These are phyloP conservation scores for Penicillium chermesinum DNA, from an alignment of 495 filamentous ascomycete genomes.

Conservation along the genomic window DNA sequence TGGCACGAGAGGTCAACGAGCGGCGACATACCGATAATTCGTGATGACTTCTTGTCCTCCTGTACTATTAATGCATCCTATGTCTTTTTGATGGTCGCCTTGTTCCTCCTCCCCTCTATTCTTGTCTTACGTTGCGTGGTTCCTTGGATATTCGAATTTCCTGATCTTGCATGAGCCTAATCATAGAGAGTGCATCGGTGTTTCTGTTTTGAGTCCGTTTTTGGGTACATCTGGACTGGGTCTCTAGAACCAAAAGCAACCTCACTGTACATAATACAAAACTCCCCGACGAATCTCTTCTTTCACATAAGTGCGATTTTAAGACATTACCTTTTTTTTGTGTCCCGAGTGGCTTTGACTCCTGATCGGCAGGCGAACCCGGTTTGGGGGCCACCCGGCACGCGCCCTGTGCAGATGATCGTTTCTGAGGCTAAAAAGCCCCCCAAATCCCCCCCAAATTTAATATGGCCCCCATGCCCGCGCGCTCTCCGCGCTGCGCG, in stretches of 20 bases:
- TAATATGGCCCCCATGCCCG: constrained; percentile 8
- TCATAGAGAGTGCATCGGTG: constrained; percentile 26
- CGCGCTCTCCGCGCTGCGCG: not conserved
- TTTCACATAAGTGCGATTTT: too few relatives aligned
- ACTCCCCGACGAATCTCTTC: constrained; percentile 6
- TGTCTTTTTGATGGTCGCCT: constrained; percentile 14
- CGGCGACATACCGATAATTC: constrained; percentile 32
- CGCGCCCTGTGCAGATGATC: constrained; percentile 19
- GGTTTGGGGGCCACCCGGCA: constrained; percentile 8
- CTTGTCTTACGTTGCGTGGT: constrained; percentile 3
- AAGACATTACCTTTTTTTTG: not conserved
- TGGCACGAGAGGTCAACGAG: constrained; percentile 76
- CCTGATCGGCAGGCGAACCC: constrained; percentile 16
- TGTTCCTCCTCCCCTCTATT: constrained; percentile 6
- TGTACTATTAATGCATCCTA: constrained; percentile 29
- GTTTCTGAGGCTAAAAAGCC: constrained; percentile 19
- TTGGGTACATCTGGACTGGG: constrained; percentile 11
- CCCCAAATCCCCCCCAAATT: constrained; percentile 8
- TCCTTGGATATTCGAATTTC: constrained; percentile 13
- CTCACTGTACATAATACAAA: constrained; percentile 12
- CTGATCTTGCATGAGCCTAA: constrained; percentile 29
- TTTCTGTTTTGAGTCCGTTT: constrained; percentile 2
- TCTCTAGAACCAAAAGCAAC: constrained; percentile 10
- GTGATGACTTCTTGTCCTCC: constrained; percentile 11
- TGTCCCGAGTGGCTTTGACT: constrained; percentile 15